These are phyloP conservation scores for Alternaria sp. DNA, from an alignment of 2,329 filamentous ascomycete genomes.

Conservation along the genomic window DNA sequence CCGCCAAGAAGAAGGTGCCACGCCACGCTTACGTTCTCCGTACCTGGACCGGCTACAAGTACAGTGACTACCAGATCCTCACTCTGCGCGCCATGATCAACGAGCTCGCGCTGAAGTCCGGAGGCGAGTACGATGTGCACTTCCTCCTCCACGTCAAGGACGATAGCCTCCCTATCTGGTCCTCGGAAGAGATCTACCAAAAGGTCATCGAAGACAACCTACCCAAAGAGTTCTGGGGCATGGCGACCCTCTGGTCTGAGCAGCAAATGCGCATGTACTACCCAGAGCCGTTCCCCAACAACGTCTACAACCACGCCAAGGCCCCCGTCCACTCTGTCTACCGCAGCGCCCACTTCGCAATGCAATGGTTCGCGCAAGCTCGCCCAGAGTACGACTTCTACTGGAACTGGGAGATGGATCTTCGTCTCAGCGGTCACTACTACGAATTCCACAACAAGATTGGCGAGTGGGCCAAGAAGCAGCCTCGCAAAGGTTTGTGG, in stretches of 20 bases:
- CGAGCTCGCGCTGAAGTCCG: slow-evolving; percentile 79
- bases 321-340: slow-evolving; percentile 87
- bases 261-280: slow-evolving; percentile 92
- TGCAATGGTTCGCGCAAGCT: slow-evolving; percentile 60
- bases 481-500: slow-evolving; percentile 76
- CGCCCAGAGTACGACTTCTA: slow-evolving; percentile 60
- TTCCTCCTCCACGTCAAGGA: slow-evolving; percentile 86
- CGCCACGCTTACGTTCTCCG: slow-evolving; percentile 85
- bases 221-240: slow-evolving; percentile 83
- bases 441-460: slow-evolving; percentile 78
- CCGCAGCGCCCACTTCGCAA: slow-evolving; percentile 62
- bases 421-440: slow-evolving; percentile 79
- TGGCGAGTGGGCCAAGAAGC: slow-evolving; percentile 66
- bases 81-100: slow-evolving; percentile 83
- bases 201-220: slow-evolving; percentile 71
- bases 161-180: slow-evolving; percentile 76
- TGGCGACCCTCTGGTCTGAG: slow-evolving; percentile 92
- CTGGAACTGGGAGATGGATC: slow-evolving; percentile 94
- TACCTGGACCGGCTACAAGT: slow-evolving; percentile 82
- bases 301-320: slow-evolving; percentile 66
- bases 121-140: slow-evolving; percentile 86
- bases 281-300: slow-evolving; percentile 82
- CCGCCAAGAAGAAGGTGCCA: slow-evolving; percentile 52
- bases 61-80: slow-evolving; percentile 78
- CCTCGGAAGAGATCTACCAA: slow-evolving; percentile 71